Evolutionary conservation across 2,329 filamentous ascomycete genomes (phyloP), one percentile per base, ranked within the genome.

Genomic region (Microdochium nivale): DNA sequence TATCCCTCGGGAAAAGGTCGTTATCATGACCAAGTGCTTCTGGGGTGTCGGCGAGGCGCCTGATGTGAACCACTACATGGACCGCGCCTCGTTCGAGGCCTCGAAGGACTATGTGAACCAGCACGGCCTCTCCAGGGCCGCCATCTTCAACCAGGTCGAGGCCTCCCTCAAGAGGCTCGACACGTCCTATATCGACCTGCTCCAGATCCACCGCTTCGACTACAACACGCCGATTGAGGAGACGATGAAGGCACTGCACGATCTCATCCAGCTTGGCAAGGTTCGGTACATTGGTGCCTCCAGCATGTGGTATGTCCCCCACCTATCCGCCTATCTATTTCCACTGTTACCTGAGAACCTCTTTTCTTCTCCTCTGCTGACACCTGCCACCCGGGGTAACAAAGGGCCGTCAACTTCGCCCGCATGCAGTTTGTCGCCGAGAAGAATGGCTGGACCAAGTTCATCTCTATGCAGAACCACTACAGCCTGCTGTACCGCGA

Each of bases 201-300:
- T 83, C 13, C 79, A 83, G 63, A 81, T 86, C 53, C 82, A 86
- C 61, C 73, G 82, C 24, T 74, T 81, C 55, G 81, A 86, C 59
- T 65, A 67, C 3, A 65, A 70, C 2, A 77, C 75, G 7, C 75
- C 78, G 0, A 64, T 73, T 4, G 79, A 83, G 62, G 81, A 84
- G 67, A 82, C 80, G 14, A 84, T 84, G 81, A 74, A 76, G 61
- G 79, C 79, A 10, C 65, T 83, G 25, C 77, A 85, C 56, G 81
- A 84, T 59, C 70, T 85, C 0, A 71, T 84, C 1, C 69, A 77
- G 60, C 71, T 67, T 24, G 80, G 81, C 27, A 81, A 80, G 66
- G 78, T 83, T 3, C 67, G 75, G 13, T 80, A 80, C 58, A 73
- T 80, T 19, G 77, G 77, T 7, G 70, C 74, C 2, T 72, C 68